These are phyloP conservation scores for Cladosporium cucumerinum DNA, from an alignment of 2,329 filamentous ascomycete genomes.

Conservation along the genomic window DNA sequence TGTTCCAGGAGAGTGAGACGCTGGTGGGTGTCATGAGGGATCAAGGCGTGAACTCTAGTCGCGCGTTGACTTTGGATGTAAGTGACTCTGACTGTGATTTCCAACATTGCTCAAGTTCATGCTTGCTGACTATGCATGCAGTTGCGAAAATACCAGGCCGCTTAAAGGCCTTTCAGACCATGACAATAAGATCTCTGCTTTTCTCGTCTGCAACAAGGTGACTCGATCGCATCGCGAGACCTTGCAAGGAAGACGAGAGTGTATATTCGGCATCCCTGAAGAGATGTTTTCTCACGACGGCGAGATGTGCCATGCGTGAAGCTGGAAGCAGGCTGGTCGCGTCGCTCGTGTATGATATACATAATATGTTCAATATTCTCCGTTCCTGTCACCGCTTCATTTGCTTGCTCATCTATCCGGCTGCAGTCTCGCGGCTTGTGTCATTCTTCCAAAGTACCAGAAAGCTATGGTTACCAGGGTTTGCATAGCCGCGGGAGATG, in stretches of 20 bases:
- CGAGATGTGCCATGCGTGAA: not conserved
- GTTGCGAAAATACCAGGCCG: slow-evolving; percentile 15
- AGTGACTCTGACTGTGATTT: slow-evolving; percentile 45
- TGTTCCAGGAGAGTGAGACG: slow-evolving; percentile 96
- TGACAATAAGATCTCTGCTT: not conserved
- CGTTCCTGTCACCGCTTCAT: not conserved
- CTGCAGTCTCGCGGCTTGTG: not conserved
- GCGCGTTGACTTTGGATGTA: slow-evolving; percentile 91
- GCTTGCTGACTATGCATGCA: not conserved
- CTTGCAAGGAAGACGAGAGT: not conserved
- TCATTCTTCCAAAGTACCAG: not conserved
- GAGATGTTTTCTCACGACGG: too few species aligned
- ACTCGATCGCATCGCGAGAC: not conserved
- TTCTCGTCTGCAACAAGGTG: too few species aligned
- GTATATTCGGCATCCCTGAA: too few species aligned
- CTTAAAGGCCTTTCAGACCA: not conserved
- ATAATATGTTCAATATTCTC: not conserved
- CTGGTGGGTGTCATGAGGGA: slow-evolving; percentile 94
- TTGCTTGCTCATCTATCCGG: not conserved
- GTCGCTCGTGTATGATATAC: not conserved
- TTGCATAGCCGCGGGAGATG: not conserved
- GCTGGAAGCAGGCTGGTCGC: not conserved
- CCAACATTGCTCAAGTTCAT: not conserved
- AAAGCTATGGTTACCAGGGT: not conserved
- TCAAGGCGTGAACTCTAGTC: slow-evolving; percentile 87